Percentiles rank a stretch among this genome's conserved stretches.
These are phyloP conservation scores for Leccinum subgranulosum DNA, from an alignment of 768 basidiomycete genomes.

Conservation along the genomic window DNA sequence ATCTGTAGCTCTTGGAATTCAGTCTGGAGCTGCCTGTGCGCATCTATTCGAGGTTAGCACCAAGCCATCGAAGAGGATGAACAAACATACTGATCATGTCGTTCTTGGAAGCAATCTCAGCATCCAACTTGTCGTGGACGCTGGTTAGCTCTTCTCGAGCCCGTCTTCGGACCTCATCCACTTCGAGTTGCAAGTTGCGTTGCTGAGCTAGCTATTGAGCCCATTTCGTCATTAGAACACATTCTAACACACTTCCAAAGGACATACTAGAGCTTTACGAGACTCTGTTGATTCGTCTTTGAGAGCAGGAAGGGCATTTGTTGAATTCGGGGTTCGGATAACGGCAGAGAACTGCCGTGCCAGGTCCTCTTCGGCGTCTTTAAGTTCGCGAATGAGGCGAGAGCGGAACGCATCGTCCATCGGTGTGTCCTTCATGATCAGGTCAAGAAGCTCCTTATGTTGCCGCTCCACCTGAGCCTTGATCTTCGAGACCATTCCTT, in stretches of 20 bases:
- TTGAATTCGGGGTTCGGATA: slow-evolving; percentile 33
- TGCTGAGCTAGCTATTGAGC: slow-evolving; percentile 58
- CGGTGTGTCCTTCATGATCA: slow-evolving; percentile 55
- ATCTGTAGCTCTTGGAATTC: slow-evolving; percentile 64
- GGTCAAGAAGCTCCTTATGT: slow-evolving; percentile 68
- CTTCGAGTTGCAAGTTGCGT: slow-evolving; percentile 57
- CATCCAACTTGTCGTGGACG: slow-evolving; percentile 55
- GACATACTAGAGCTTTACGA: slow-evolving; percentile 60
- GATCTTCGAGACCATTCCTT: slow-evolving; percentile 50
- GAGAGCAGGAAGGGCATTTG: slow-evolving; percentile 52
- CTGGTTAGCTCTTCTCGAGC: slow-evolving; percentile 57
- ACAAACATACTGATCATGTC: slow-evolving; percentile 53
- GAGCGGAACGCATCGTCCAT: slow-evolving; percentile 61
- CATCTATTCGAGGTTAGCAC: slow-evolving; percentile 36
- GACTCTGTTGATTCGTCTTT: slow-evolving; percentile 44
- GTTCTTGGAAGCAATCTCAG: slow-evolving; percentile 47
- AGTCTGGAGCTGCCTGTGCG: slow-evolving; percentile 56
- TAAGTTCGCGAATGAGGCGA: slow-evolving; percentile 59
- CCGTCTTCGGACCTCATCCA: slow-evolving; percentile 63
- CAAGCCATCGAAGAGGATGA: not conserved
- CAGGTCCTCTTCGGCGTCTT: slow-evolving; percentile 49
- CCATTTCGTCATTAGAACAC: not conserved
- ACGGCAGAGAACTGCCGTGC: slow-evolving; percentile 22
- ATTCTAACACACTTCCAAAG: not conserved
- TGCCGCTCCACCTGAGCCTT: slow-evolving; percentile 63